phyloP scores from a whole-genome alignment of 2,329 filamentous ascomycete species.

The Pestalotiopsis sp. region DNA sequence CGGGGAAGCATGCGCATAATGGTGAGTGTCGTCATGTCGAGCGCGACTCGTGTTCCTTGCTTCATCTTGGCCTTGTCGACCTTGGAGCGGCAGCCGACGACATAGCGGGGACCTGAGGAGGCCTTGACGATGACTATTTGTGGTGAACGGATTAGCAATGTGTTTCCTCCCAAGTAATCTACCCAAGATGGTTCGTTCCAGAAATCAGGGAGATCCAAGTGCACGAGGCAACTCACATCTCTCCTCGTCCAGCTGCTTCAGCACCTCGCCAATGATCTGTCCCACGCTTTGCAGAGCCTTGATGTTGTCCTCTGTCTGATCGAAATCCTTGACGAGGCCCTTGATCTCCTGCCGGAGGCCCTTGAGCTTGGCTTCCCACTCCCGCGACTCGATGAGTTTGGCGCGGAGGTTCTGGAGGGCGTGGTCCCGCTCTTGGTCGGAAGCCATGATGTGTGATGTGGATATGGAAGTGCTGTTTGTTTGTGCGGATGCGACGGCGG shows the following conservation, averaged over 20 bases:
- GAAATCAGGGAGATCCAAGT: not conserved
- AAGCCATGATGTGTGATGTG: constrained; percentile 38
- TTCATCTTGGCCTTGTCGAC: constrained; percentile 97
- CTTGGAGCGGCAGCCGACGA: constrained; percentile 97
- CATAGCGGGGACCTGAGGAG: constrained; percentile 94
- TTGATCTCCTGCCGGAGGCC: constrained; percentile 93
- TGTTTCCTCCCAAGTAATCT: not conserved
- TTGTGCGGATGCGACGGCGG: not conserved
- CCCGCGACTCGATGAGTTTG: constrained; percentile 88
- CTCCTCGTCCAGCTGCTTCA: constrained; percentile 98
- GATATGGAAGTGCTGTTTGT: not conserved
- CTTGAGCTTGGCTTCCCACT: constrained; percentile 99
- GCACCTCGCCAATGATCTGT: constrained; percentile 97
- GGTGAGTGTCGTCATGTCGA: constrained; percentile 99
- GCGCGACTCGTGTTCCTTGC: constrained; percentile 94
- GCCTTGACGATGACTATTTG: constrained; percentile 91
- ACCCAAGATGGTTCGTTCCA: not conserved
- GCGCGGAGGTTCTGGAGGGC: constrained; percentile 77
- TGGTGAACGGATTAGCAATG: not conserved
- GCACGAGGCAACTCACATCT: constrained; percentile 67
- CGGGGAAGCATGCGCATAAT: constrained; percentile 99
- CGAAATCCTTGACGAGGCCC: constrained; percentile 89
- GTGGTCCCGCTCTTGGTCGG: constrained; percentile 62
- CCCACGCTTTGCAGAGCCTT: constrained; percentile 98
- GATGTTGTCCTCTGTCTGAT: constrained; percentile 98